These are phyloP conservation scores for Jackrogersella minutella DNA, from an alignment of 495 filamentous ascomycete species.

Conservation along the genomic window DNA sequence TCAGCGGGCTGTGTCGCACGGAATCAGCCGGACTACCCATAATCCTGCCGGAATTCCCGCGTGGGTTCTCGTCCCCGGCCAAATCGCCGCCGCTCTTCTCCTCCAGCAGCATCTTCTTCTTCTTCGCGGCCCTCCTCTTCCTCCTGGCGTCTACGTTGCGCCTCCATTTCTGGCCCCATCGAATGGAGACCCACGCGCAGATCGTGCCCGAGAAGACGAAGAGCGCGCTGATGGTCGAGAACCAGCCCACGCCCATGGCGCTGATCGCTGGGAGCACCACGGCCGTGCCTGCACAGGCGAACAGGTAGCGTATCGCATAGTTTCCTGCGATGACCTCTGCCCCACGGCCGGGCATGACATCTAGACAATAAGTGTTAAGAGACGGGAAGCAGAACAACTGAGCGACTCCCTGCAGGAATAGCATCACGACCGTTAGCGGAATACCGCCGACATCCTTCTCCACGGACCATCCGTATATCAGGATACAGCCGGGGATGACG, in stretches of 20 bases:
- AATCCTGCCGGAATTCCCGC: background rate
- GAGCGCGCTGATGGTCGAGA: constrained; percentile 62
- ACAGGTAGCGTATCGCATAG: constrained; percentile 74
- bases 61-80: constrained; percentile 15
- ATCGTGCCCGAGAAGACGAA: constrained; percentile 62
- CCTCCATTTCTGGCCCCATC: constrained; percentile 64
- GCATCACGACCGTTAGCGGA: constrained; percentile 70
- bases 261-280: constrained; percentile 72
- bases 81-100: constrained; percentile 28
- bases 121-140: constrained; percentile 43
- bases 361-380: constrained; percentile 78
- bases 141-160: constrained; percentile 56
- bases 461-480: constrained; percentile 77
- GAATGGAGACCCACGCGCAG: constrained; percentile 57
- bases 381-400: constrained; percentile 78
- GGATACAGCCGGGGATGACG: constrained; percentile 69
- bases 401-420: constrained; percentile 75
- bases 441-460: constrained; percentile 72
- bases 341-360: constrained; percentile 72
- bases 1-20: constrained; percentile 20
- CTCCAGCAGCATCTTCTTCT: constrained; percentile 26
- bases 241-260: constrained; percentile 74
- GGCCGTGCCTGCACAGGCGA: constrained; percentile 70
- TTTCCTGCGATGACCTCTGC: constrained; percentile 77
- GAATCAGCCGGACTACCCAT: constrained; percentile 8